Evolutionary conservation across 176 grass and related monocot species (phyloP).

Genomic region (Eleusine indica): DNA sequence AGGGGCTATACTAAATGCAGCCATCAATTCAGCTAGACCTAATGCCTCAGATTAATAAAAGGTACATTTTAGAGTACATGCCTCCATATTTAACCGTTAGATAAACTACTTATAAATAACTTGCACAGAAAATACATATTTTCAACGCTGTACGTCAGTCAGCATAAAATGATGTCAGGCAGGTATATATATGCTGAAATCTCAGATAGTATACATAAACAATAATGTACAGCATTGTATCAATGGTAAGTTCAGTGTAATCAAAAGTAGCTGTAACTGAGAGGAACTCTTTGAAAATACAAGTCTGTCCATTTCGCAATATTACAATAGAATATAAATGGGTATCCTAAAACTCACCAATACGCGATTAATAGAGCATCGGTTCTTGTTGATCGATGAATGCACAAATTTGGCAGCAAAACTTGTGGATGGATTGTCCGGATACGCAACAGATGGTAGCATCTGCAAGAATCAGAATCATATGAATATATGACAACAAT

Average conservation of each 20-base stretch:
- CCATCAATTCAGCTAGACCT: background rate
- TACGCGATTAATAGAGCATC: conserved; percentile 94
- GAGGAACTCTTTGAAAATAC: background rate
- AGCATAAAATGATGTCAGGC: conserved; percentile 4
- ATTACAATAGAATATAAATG: conserved; percentile 11
- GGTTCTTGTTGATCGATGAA: conserved; percentile 98
- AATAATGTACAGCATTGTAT: conserved; percentile 7
- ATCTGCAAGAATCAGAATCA: conserved; percentile 61
- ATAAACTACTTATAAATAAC: background rate
- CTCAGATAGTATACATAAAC: background rate
- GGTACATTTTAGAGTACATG: background rate
- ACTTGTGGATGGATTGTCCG: conserved; percentile 93
- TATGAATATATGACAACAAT: conserved; percentile 33
- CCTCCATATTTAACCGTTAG: background rate
- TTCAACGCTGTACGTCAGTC: background rate
- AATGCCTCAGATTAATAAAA: background rate
- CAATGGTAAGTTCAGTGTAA: conserved; percentile 3
- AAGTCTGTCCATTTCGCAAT: conserved; percentile 10
- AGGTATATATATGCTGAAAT: conserved; percentile 17
- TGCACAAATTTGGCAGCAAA: conserved; percentile 98
- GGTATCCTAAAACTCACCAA: conserved; percentile 69
- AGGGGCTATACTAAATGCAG: background rate
- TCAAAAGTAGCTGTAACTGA: background rate
- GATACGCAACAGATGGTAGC: conserved; percentile 84
- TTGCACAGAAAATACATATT: background rate